phyloP scores from a whole-genome alignment of 345 rosid genomes.

The Durio zibethinus region DNA sequence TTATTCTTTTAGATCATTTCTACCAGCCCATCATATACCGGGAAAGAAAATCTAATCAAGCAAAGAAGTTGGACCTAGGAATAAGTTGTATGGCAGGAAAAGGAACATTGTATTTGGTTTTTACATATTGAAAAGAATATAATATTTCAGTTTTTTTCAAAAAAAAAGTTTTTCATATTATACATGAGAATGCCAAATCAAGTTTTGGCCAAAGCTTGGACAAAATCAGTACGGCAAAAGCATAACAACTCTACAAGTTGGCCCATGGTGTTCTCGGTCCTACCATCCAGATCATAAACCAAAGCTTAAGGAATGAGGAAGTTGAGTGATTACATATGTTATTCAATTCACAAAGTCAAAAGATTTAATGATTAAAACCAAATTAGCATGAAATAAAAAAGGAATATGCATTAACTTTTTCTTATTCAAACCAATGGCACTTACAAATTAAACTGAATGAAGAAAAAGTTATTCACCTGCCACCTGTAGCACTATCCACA shows the following conservation, averaged over 20 bases:
- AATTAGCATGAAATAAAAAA: neutral
- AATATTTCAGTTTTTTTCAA: neutral
- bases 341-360: neutral
- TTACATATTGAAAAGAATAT: neutral
- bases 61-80: neutral
- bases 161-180: neutral
- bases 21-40: neutral
- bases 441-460: neutral
- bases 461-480: conserved; percentile 46
- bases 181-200: neutral
- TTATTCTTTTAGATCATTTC: neutral
- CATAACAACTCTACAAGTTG: neutral
- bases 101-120: neutral
- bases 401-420: neutral
- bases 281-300: neutral
- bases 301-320: neutral
- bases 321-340: neutral
- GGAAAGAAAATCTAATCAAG: neutral
- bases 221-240: neutral
- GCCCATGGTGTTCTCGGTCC: neutral
- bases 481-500: conserved; percentile 82
- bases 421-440: neutral
- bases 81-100: neutral
- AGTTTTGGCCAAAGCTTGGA: neutral
- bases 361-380: neutral